Conservation (phyloP, 148 eudicot species). For the Silene latifolia region DNA sequence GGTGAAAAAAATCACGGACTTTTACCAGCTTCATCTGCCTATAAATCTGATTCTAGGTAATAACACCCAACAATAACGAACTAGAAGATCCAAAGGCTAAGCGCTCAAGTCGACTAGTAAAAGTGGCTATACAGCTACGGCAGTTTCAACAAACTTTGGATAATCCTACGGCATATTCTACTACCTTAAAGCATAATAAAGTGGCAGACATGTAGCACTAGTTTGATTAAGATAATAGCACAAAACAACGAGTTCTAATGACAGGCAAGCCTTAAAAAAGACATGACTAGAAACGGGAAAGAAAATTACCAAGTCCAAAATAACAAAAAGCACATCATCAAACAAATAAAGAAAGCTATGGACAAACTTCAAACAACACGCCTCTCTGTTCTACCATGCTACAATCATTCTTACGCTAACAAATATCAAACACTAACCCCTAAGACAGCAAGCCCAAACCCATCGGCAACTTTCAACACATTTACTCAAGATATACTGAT, state of each 20-base stretch:
- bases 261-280: background rate
- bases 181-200: no score
- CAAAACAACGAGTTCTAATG: background rate
- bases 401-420: background rate
- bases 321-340: background rate
- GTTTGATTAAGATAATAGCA: background rate
- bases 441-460: background rate
- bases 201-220: no score
- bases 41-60: no score
- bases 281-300: background rate
- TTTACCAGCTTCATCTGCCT: no score
- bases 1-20: no score
- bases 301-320: background rate
- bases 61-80: no score
- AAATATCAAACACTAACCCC: background rate
- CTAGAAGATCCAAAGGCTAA: no score
- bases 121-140: no score
- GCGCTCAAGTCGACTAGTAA: no score
- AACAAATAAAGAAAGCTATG: background rate
- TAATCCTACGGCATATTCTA: background rate
- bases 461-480: background rate
- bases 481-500: no score
- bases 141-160: background rate
- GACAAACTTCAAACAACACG: background rate
- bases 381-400: background rate